phyloP scores from a whole-genome alignment of 495 filamentous ascomycete species.

The Pseudoneurospora amorphoporcata region DNA sequence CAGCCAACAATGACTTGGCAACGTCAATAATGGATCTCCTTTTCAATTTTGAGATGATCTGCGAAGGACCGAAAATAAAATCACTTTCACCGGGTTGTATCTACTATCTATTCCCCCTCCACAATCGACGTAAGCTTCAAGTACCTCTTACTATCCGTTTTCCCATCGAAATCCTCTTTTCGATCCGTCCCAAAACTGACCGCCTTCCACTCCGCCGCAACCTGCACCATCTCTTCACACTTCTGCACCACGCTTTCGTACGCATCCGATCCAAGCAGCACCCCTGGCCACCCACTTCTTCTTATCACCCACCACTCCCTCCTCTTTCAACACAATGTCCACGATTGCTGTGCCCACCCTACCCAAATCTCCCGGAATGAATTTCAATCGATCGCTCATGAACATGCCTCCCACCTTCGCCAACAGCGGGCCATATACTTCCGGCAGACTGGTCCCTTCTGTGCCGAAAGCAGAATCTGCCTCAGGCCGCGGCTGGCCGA shows the following conservation, averaged over 20 bases:
- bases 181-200: slow-evolving; percentile 13
- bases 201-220: slow-evolving; percentile 12
- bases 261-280: slow-evolving; percentile 16
- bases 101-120: not conserved
- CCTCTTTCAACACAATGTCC: slow-evolving; percentile 18
- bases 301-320: slow-evolving; percentile 13
- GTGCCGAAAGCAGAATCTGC: not conserved
- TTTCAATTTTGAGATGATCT: not conserved
- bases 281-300: slow-evolving; percentile 9
- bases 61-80: not conserved
- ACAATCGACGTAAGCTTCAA: not conserved
- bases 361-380: slow-evolving; percentile 23
- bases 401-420: slow-evolving; percentile 12
- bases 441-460: not conserved
- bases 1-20: not conserved
- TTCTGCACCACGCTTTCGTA: slow-evolving; percentile 7
- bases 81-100: not conserved
- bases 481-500: slow-evolving; percentile 12
- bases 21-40: not conserved
- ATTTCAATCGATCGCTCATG: slow-evolving; percentile 6
- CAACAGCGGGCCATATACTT: slow-evolving; percentile 8
- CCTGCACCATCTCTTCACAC: slow-evolving; percentile 9
- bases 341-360: slow-evolving; percentile 24
- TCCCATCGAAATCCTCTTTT: slow-evolving; percentile 5
- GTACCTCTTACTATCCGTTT: not conserved